Conservation (phyloP, 768 basidiomycete genomes). For the Rhodotorula graminis region DNA sequence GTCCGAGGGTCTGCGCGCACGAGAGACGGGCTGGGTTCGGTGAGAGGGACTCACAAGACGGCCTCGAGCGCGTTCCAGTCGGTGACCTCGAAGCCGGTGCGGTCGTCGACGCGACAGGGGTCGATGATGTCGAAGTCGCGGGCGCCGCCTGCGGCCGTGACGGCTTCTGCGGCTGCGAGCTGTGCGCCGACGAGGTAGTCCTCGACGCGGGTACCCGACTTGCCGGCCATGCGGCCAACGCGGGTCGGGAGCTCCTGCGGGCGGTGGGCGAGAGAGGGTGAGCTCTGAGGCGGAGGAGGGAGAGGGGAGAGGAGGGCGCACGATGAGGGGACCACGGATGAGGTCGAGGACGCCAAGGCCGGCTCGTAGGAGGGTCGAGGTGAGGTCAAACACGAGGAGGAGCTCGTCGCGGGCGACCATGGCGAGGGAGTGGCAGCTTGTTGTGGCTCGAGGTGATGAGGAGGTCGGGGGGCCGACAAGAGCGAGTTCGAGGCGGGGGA, state of each 20-base stretch:
- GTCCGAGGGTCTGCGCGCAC: neutral
- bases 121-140: constrained; percentile 70
- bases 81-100: constrained; percentile 48
- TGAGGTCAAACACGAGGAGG: constrained; percentile 74
- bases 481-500: neutral
- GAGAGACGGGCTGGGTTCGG: neutral
- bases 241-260: constrained; percentile 70
- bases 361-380: constrained; percentile 64
- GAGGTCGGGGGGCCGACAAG: neutral
- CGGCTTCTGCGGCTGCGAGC: constrained; percentile 2
- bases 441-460: neutral
- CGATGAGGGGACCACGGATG: constrained; percentile 67
- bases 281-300: neutral
- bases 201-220: constrained; percentile 7
- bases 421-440: neutral
- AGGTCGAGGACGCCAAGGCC: constrained; percentile 76
- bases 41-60: constrained; percentile 60
- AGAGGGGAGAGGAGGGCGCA: constrained; percentile 50
- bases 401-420: constrained; percentile 61
- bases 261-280: constrained; percentile 1
- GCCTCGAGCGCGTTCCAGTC: constrained; percentile 86
- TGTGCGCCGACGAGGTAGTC: constrained; percentile 31
- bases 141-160: constrained; percentile 51
- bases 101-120: constrained; percentile 65
- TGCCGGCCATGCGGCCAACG: constrained; percentile 59